Conservation (phyloP, 805 yeast genomes). For the Ogataea haglerorum region DNA sequence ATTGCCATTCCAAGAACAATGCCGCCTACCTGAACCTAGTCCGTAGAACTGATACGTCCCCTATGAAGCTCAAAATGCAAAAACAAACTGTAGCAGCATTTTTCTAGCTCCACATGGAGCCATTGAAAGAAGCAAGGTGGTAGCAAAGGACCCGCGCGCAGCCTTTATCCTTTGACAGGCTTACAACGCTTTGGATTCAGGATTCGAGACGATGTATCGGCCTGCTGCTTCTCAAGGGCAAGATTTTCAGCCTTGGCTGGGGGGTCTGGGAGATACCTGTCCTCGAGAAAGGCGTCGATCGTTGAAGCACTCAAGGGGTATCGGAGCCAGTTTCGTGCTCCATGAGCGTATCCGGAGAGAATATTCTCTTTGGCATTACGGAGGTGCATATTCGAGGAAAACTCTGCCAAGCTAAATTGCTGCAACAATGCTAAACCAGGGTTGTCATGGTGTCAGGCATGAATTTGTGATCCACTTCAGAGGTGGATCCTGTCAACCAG, state of each 20-base stretch:
- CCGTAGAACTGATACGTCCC: conserved; percentile 45
- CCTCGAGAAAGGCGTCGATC: too few species aligned
- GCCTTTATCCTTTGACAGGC: conserved; percentile 47
- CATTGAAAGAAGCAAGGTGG: conserved; percentile 43
- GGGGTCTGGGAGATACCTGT: background rate
- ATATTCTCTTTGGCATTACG: too few species aligned
- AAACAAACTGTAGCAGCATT: conserved; percentile 60
- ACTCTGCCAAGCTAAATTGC: too few species aligned
- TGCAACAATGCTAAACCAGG: too few species aligned
- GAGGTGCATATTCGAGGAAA: too few species aligned
- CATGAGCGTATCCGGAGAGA: too few species aligned
- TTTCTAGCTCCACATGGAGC: conserved; percentile 67
- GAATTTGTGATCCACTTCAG: too few species aligned
- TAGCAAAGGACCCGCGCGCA: conserved; percentile 57
- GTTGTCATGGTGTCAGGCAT: too few species aligned
- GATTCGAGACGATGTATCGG: conserved; percentile 4
- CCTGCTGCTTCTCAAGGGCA: conserved; percentile 21
- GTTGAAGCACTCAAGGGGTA: too few species aligned
- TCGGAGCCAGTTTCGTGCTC: too few species aligned
- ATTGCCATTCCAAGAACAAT: conserved; percentile 24
- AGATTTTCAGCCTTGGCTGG: conserved; percentile 17
- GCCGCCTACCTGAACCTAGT: conserved; percentile 63
- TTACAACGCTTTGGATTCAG: background rate
- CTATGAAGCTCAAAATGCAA: conserved; percentile 49
- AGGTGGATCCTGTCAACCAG: too few species aligned